Conservation (phyloP, 306 rosid species). For the Citrullus colocynthis region DNA sequence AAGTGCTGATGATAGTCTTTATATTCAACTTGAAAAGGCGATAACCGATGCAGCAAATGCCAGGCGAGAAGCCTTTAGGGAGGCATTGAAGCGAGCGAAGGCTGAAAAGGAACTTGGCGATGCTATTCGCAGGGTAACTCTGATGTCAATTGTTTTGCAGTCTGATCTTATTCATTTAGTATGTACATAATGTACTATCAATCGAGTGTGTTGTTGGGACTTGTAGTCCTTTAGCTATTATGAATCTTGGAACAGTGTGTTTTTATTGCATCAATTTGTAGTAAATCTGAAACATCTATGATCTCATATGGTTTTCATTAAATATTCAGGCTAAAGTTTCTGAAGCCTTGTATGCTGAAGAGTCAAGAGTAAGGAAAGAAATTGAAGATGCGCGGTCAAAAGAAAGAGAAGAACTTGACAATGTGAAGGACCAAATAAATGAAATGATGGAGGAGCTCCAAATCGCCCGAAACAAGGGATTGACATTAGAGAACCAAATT, state of each 20-base stretch:
- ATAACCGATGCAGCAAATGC: constrained; percentile 58
- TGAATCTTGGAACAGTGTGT: not conserved
- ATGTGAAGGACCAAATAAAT: constrained; percentile 29
- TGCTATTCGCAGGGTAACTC: constrained; percentile 44
- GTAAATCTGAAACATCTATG: not conserved
- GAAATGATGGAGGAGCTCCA: constrained; percentile 36
- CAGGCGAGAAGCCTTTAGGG: constrained; percentile 41
- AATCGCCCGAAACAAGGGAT: constrained; percentile 30
- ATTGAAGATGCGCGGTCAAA: constrained; percentile 36
- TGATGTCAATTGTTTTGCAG: not conserved
- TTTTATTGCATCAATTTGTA: not conserved
- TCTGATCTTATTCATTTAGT: not conserved
- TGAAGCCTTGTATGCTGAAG: constrained; percentile 31
- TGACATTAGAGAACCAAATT: constrained; percentile 38
- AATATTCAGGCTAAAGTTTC: constrained; percentile 36
- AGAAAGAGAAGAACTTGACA: constrained; percentile 33
- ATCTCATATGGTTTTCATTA: not conserved
- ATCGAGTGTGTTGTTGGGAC: not conserved
- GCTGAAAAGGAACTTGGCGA: constrained; percentile 63
- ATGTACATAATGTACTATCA: not conserved
- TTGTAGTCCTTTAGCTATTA: not conserved
- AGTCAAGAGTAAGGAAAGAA: constrained; percentile 45
- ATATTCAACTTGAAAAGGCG: constrained; percentile 48
- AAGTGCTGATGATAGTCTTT: constrained; percentile 37
- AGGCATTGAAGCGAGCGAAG: constrained; percentile 41